phyloP scores from a whole-genome alignment of 2,329 filamentous ascomycete species.

The Sclerotinia sclerotiorum region DNA sequence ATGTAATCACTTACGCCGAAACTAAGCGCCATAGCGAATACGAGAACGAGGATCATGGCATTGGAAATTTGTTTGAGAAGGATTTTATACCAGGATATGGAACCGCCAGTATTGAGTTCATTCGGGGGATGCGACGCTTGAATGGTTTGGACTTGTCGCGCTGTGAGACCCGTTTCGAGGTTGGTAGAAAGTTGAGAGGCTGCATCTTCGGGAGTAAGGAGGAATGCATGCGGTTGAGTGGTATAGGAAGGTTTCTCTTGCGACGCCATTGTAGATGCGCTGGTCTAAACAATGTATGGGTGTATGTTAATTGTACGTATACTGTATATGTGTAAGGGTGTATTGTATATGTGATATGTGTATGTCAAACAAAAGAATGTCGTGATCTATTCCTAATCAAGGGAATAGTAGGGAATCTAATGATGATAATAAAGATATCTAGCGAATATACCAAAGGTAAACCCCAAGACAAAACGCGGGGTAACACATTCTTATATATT shows the following conservation, averaged over 20 bases:
- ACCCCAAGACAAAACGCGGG: background rate
- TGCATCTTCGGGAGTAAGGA: constrained; percentile 62
- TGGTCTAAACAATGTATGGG: background rate
- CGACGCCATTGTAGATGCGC: background rate
- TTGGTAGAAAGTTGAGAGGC: constrained; percentile 61
- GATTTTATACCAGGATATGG: constrained; percentile 68
- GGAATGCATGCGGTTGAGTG: constrained; percentile 53
- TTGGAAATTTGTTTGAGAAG: constrained; percentile 66
- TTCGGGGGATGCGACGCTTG: constrained; percentile 55
- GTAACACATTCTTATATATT: constrained; percentile 11
- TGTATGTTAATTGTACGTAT: background rate
- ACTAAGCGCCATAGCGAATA: constrained; percentile 57
- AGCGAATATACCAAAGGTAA: background rate
- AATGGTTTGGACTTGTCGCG: constrained; percentile 57
- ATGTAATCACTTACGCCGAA: constrained; percentile 60
- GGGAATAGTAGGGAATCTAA: constrained; percentile 38
- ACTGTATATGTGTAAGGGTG: background rate
- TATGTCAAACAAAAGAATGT: constrained; percentile 5
- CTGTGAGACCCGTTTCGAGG: constrained; percentile 65
- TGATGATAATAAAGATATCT: background rate
- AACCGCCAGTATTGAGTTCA: constrained; percentile 48
- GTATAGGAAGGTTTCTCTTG: constrained; percentile 15
- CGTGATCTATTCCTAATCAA: constrained; percentile 38
- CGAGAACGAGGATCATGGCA: constrained; percentile 66
- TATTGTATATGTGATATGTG: background rate